These are phyloP conservation scores for Dipodascus geniculatus DNA, from an alignment of 805 yeast species.

Conservation along the genomic window DNA sequence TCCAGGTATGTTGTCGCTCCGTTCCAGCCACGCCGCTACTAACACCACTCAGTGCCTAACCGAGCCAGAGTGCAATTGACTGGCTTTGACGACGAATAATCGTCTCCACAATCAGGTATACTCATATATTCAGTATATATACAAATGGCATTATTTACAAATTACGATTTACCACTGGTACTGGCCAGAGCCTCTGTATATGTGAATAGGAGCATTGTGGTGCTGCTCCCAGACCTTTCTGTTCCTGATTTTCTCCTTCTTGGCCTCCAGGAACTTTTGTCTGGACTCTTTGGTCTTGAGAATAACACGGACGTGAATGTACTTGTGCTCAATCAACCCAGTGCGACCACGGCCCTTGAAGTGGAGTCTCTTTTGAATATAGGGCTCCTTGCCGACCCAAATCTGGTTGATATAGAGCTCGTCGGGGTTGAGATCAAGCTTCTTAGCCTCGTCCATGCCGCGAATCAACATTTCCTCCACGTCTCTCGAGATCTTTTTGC, in stretches of 20 bases:
- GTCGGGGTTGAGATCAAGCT: conserved; percentile 45
- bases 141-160: not conserved
- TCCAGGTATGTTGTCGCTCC: conserved; percentile 34
- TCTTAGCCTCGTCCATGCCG: conserved; percentile 59
- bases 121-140: not conserved
- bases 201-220: conserved; percentile 29
- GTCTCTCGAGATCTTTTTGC: conserved; percentile 69
- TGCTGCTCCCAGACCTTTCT: conserved; percentile 41
- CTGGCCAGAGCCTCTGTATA: conserved; percentile 19
- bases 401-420: conserved; percentile 63
- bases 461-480: conserved; percentile 61
- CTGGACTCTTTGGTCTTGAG: conserved; percentile 57
- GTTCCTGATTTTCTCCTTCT: conserved; percentile 33
- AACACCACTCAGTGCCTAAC: conserved; percentile 16
- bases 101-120: conserved; percentile 2
- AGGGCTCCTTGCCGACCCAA: conserved; percentile 89
- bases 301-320: conserved; percentile 70
- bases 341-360: conserved; percentile 83
- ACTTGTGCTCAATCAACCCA: conserved; percentile 67
- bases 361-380: conserved; percentile 58
- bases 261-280: conserved; percentile 49
- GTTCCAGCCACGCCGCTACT: conserved; percentile 14
- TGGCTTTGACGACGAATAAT: conserved; percentile 26
- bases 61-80: conserved; percentile 20
- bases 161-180: conserved; percentile 28